Evolutionary conservation across 2,329 filamentous ascomycete species (phyloP).

Genomic region (Diplocarpon mali): DNA sequence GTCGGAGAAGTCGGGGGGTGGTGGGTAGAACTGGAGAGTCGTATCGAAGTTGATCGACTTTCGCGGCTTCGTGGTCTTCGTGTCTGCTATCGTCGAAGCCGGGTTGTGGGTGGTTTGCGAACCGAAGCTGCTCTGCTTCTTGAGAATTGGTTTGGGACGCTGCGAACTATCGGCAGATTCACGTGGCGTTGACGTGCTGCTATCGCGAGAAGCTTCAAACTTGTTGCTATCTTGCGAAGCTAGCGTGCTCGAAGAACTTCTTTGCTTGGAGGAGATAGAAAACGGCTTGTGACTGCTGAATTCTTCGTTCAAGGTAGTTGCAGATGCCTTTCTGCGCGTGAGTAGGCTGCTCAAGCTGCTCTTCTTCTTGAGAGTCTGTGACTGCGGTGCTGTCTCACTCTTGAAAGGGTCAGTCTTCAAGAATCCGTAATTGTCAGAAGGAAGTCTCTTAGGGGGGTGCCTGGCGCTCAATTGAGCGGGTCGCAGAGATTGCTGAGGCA

Average conservation of each 20-base stretch:
- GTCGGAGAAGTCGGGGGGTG: too few relatives aligned
- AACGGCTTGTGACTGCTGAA: neutral
- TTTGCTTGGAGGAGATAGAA: neutral
- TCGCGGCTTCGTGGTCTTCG: neutral
- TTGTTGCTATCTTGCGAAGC: too few relatives aligned
- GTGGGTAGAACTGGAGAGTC: too few relatives aligned
- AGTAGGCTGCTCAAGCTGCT: neutral
- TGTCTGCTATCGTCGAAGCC: neutral
- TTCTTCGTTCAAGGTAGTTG: neutral
- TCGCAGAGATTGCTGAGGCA: too few relatives aligned
- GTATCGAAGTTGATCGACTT: neutral
- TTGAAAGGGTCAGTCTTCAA: neutral
- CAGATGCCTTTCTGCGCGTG: neutral
- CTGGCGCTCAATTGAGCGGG: neutral
- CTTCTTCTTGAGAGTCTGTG: slow-evolving; percentile 1
- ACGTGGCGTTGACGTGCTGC: neutral
- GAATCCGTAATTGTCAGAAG: slow-evolving; percentile 1
- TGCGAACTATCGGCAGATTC: neutral
- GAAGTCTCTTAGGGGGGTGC: neutral
- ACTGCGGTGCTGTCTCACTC: neutral
- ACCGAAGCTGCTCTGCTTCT: neutral
- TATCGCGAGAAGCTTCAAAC: neutral
- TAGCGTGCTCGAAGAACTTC: too few relatives aligned
- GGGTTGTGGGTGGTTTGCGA: neutral
- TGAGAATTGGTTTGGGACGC: neutral